A percentile compares a stretch with the other conserved stretches of the same genome.
Evolutionary conservation across 257 asterid genomes (phyloP).

Genomic region (Nicotiana tomentosiformis): DNA sequence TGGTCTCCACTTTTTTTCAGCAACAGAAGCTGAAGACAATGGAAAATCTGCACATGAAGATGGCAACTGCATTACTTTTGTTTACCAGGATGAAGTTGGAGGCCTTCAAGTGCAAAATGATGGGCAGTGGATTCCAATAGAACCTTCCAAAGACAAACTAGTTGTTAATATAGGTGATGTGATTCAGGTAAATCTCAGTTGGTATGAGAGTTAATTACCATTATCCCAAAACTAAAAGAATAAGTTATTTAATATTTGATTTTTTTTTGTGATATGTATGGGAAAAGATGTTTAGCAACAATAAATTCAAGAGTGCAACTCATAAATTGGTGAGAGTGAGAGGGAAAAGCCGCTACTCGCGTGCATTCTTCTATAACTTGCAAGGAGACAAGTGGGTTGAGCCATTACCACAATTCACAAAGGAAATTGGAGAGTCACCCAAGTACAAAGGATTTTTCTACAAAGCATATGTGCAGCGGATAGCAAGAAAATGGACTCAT

Average conservation of each 20-base stretch:
- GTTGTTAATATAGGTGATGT: slow-evolving; percentile 39
- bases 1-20: slow-evolving; percentile 38
- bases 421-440: slow-evolving; percentile 29
- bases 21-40: slow-evolving; percentile 26
- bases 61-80: slow-evolving; percentile 31
- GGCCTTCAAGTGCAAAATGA: slow-evolving; percentile 43
- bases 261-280: too few species aligned
- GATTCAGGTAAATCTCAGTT: slow-evolving; percentile 24
- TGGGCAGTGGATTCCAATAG: slow-evolving; percentile 36
- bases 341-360: slow-evolving; percentile 31
- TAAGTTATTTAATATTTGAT: background rate
- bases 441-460: slow-evolving; percentile 36
- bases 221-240: background rate
- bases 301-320: slow-evolving; percentile 47
- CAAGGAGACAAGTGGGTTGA: slow-evolving; percentile 45
- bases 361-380: slow-evolving; percentile 31
- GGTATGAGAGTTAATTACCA: too few species aligned
- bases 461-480: slow-evolving; percentile 29
- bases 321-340: slow-evolving; percentile 37
- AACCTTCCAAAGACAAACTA: slow-evolving; percentile 26
- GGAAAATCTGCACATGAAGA: slow-evolving; percentile 45
- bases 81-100: slow-evolving; percentile 49
- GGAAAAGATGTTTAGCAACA: slow-evolving; percentile 34
- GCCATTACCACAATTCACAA: slow-evolving; percentile 38
- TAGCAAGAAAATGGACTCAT: slow-evolving; percentile 37